Conservation (phyloP, 2,329 filamentous ascomycete species). For the Claviceps pusilla region DNA sequence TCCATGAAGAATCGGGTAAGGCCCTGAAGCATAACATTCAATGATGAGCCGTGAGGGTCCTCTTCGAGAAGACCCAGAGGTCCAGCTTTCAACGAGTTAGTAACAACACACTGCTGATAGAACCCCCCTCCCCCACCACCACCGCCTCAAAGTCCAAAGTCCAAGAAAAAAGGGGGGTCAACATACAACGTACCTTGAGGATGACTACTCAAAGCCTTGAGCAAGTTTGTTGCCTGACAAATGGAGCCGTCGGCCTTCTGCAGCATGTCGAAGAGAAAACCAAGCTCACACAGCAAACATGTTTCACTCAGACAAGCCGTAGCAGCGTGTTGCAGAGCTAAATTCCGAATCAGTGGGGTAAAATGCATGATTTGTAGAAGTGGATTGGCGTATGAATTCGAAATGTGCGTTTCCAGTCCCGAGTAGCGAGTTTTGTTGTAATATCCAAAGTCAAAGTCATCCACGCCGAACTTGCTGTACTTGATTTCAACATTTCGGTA, state of each 20-base stretch:
- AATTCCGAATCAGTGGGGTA: conserved; percentile 72
- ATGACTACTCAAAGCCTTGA: conserved; percentile 76
- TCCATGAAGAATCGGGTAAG: conserved; percentile 76
- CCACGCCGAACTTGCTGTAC: conserved; percentile 97
- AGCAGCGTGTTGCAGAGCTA: conserved; percentile 77
- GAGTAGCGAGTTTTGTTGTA: conserved; percentile 91
- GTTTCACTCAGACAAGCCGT: conserved; percentile 67
- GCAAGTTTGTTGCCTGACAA: conserved; percentile 87
- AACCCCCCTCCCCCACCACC: too few relatives aligned
- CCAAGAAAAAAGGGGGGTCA: too few relatives aligned
- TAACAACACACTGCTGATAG: neutral
- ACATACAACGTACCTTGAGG: conserved; percentile 43
- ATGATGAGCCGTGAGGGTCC: conserved; percentile 53
- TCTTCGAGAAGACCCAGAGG: conserved; percentile 76
- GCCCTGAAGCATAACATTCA: conserved; percentile 72
- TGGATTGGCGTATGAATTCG: conserved; percentile 91
- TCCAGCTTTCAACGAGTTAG: conserved; percentile 32
- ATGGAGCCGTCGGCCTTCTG: conserved; percentile 89
- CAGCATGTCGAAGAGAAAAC: conserved; percentile 94
- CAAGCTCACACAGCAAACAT: conserved; percentile 85
- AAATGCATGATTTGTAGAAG: conserved; percentile 85
- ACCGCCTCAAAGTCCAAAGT: too few relatives aligned
- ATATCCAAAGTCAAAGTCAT: conserved; percentile 95
- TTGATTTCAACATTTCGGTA: conserved; percentile 96
- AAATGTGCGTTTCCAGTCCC: conserved; percentile 87